Conservation (phyloP, 257 asterid genomes). For the Leptodermis oblonga region DNA sequence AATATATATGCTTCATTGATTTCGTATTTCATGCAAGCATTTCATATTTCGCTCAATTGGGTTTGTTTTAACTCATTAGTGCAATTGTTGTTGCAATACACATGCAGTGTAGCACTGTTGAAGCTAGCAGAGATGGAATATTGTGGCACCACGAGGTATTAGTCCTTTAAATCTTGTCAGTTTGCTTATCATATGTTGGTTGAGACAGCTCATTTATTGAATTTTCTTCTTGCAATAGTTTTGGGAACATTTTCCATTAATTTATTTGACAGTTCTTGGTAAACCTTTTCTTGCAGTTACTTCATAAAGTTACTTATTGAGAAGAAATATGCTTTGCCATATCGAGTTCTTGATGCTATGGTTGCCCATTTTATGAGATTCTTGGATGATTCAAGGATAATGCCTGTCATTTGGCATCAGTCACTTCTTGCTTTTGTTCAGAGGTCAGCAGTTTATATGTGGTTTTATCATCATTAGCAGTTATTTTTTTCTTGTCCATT, state of each 20-base stretch:
- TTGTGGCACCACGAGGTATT: conserved; percentile 89
- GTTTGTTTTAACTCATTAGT: neutral
- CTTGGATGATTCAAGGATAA: conserved; percentile 62
- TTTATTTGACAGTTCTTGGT: neutral
- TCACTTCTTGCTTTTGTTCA: conserved; percentile 95
- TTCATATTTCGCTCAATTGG: neutral
- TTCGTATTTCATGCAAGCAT: neutral
- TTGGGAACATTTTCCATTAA: neutral
- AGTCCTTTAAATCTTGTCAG: neutral
- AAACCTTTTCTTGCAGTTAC: conserved; percentile 54
- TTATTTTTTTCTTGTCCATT: neutral
- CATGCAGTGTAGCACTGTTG: conserved; percentile 67
- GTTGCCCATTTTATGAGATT: conserved; percentile 85
- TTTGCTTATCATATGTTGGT: neutral
- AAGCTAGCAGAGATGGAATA: conserved; percentile 96
- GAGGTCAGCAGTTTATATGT: conserved; percentile 42
- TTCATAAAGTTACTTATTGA: conserved; percentile 74
- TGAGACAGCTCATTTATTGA: neutral
- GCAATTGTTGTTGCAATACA: conserved; percentile 4
- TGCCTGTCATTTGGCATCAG: conserved; percentile 99
- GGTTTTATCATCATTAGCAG: neutral
- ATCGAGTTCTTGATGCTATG: conserved; percentile 92
- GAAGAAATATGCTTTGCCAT: conserved; percentile 97
- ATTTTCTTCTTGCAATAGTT: neutral
- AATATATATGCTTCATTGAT: neutral